A percentile compares a stretch with the other conserved stretches of the same genome.
These are phyloP conservation scores for Termitomyces sp. DNA, from an alignment of 768 basidiomycete genomes.

Conservation along the genomic window DNA sequence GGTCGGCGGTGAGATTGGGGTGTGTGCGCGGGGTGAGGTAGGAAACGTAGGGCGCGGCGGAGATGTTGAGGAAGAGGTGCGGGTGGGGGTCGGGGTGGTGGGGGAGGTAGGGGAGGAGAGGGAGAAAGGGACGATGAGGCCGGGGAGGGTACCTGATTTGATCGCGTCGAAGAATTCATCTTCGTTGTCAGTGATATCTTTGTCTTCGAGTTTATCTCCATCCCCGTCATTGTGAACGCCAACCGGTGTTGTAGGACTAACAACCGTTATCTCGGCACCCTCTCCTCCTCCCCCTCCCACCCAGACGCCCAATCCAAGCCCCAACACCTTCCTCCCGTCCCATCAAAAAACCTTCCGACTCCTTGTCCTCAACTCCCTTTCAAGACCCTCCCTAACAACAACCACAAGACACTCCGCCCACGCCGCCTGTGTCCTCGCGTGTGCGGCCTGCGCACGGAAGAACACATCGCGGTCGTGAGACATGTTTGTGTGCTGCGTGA, in stretches of 20 bases:
- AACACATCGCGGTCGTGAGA: constrained; percentile 76
- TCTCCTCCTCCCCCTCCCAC: too few species aligned
- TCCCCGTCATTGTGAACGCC: too few species aligned
- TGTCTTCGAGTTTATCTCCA: constrained; percentile 29
- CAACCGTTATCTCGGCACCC: too few species aligned
- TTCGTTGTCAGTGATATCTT: constrained; percentile 74
- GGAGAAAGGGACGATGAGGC: constrained; percentile 49
- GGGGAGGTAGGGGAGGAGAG: not conserved
- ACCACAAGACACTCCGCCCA: constrained; percentile 92
- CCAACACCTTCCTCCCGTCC: too few species aligned
- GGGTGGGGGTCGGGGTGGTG: not conserved
- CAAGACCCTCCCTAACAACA: constrained; percentile 85
- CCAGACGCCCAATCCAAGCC: too few species aligned
- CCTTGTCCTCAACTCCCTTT: constrained; percentile 68
- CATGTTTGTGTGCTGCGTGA: constrained; percentile 71
- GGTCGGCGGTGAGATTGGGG: constrained; percentile 68
- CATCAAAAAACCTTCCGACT: constrained; percentile 56
- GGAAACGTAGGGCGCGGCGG: constrained; percentile 50
- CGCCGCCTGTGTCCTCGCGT: constrained; percentile 60
- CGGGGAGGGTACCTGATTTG: constrained; percentile 75
- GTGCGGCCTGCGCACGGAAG: constrained; percentile 62
- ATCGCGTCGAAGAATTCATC: constrained; percentile 99
- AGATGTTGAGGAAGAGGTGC: not conserved
- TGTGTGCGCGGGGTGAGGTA: constrained; percentile 61
- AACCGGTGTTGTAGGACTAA: too few species aligned